Conservation (phyloP, 495 filamentous ascomycete genomes). For the Geopyxis carbonaria region DNA sequence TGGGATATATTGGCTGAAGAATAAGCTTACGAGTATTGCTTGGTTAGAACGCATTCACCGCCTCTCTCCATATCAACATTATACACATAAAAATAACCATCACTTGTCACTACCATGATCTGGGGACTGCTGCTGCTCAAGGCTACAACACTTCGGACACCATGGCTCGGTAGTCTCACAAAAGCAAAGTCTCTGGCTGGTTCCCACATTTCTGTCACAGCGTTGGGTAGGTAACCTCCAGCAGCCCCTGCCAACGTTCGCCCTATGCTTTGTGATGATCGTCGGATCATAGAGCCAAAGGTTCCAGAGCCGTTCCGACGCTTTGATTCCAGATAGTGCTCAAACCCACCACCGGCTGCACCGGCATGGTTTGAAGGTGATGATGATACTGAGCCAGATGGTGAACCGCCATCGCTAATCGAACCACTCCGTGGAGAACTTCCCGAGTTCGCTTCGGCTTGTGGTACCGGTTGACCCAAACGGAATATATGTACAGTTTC, state of each 20-base stretch:
- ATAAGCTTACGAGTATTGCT: constrained; percentile 61
- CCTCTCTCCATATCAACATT: constrained; percentile 88
- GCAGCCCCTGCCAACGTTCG: constrained; percentile 74
- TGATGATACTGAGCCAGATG: constrained; percentile 19
- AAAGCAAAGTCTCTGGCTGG: constrained; percentile 88
- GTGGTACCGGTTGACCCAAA: constrained; percentile 31
- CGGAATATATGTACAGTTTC: constrained; percentile 98
- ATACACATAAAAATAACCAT: constrained; percentile 86
- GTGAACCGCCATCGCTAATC: constrained; percentile 14
- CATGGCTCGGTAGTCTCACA: constrained; percentile 69
- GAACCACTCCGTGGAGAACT: constrained; percentile 16
- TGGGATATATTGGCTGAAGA: too few species aligned
- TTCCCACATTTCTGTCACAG: constrained; percentile 95
- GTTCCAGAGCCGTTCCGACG: constrained; percentile 21
- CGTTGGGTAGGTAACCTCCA: constrained; percentile 75
- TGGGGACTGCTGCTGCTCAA: constrained; percentile 86
- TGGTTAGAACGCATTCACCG: constrained; percentile 79
- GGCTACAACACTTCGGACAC: constrained; percentile 61
- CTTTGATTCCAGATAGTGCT: constrained; percentile 23
- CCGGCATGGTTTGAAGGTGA: constrained; percentile 24
- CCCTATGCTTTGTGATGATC: constrained; percentile 92
- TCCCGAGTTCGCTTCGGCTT: constrained; percentile 5
- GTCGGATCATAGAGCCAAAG: constrained; percentile 75
- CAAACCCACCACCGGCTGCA: constrained; percentile 22
- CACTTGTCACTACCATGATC: constrained; percentile 94